A percentile compares a stretch with the other conserved stretches of the same genome.
These are phyloP conservation scores for Ichthyophthirius multifiliis DNA, from an alignment of 169 alveolate species.

Conservation along the genomic window DNA sequence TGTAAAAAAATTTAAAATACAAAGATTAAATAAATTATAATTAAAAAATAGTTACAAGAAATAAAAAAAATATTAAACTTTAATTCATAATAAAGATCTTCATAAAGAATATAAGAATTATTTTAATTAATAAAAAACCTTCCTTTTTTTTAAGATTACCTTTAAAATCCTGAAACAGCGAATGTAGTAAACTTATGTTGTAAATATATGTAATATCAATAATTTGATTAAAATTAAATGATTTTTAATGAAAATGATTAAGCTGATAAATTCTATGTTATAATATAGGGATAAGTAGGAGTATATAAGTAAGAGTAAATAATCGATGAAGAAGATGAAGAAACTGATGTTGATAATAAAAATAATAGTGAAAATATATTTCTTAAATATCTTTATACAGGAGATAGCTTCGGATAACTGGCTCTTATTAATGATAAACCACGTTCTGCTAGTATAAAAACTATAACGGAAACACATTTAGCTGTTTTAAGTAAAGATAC, in stretches of 20 bases:
- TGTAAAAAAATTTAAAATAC: too few relatives aligned
- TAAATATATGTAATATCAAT: neutral
- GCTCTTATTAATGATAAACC: constrained; percentile 71
- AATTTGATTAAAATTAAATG: neutral
- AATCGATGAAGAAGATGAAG: too few relatives aligned
- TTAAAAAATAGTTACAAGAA: too few relatives aligned
- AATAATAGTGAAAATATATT: too few relatives aligned
- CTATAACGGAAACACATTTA: constrained; percentile 58
- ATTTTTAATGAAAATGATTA: neutral
- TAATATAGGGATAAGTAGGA: neutral
- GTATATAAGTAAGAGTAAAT: too few relatives aligned
- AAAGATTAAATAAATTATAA: too few relatives aligned
- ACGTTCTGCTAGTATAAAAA: constrained; percentile 69
- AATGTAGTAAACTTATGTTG: neutral
- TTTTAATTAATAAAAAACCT: too few relatives aligned
- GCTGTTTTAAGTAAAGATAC: constrained; percentile 46
- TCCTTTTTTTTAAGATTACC: neutral
- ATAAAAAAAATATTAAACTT: too few relatives aligned
- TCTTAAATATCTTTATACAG: too few relatives aligned
- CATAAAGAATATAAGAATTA: too few relatives aligned
- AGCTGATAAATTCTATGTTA: neutral
- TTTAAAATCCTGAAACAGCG: neutral
- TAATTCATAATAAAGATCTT: too few relatives aligned
- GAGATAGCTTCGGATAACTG: constrained; percentile 74
- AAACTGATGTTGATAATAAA: too few relatives aligned